phyloP scores from a whole-genome alignment of 208 protist species.

The Lotmaria passim region DNA sequence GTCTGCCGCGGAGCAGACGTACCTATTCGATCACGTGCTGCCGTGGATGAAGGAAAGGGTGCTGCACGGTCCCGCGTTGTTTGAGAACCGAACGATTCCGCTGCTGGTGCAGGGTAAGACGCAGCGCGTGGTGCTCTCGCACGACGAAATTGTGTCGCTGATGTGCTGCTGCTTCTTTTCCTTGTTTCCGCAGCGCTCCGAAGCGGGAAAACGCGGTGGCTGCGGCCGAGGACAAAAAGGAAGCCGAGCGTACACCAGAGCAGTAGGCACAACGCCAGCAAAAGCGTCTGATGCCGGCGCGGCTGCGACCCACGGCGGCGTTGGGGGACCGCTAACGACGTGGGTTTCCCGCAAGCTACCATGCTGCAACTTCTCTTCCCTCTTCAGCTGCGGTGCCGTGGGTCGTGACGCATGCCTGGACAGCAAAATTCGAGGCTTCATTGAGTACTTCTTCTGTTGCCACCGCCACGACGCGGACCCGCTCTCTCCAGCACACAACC shows the following conservation, averaged over 20 bases:
- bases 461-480: slow-evolving; percentile 12
- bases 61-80: slow-evolving; percentile 30
- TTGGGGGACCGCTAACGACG: not conserved
- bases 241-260: too few species aligned
- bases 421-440: slow-evolving; percentile 61
- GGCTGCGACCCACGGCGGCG: not conserved
- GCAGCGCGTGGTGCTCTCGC: slow-evolving; percentile 29
- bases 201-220: slow-evolving; percentile 3
- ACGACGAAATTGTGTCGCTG: slow-evolving; percentile 45
- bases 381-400: slow-evolving; percentile 35
- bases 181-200: slow-evolving; percentile 57
- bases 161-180: slow-evolving; percentile 75
- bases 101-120: slow-evolving; percentile 40
- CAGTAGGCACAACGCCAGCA: too few species aligned
- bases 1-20: slow-evolving; percentile 19
- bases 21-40: slow-evolving; percentile 55
- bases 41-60: slow-evolving; percentile 66
- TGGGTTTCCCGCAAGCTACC: slow-evolving; percentile 37
- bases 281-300: not conserved
- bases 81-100: slow-evolving; percentile 23
- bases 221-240: not conserved
- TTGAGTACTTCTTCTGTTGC: slow-evolving; percentile 64
- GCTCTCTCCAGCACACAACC: slow-evolving; percentile 12
- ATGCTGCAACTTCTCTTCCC: slow-evolving; percentile 56
- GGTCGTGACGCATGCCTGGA: slow-evolving; percentile 34